Conservation (phyloP, 352 stramenopile genomes). For the Plasmopara muralis region DNA sequence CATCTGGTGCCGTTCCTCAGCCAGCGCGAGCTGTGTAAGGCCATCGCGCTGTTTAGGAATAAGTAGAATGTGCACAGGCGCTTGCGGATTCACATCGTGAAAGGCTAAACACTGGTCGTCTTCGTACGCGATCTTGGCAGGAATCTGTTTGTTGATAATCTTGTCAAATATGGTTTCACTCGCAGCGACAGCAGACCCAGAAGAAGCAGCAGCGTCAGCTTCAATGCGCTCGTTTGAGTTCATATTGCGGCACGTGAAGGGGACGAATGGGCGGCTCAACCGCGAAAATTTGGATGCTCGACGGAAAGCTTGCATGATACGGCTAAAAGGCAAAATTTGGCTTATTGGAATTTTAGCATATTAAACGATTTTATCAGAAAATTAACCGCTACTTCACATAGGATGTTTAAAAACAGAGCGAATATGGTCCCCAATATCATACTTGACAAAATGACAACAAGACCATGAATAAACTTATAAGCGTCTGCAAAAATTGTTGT, state of each 20-base stretch:
- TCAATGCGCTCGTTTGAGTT: constrained; percentile 59
- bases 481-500: no score
- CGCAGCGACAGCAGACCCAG: constrained; percentile 31
- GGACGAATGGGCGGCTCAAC: constrained; percentile 7
- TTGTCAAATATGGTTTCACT: constrained; percentile 97
- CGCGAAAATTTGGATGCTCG: constrained; percentile 1
- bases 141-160: constrained; percentile 93
- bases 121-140: constrained; percentile 93
- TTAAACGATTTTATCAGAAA: no score
- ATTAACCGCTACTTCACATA: no score
- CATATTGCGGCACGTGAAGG: constrained; percentile 28
- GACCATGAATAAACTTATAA: no score
- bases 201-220: constrained; percentile 40
- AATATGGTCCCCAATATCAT: no score
- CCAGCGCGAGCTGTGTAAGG: constrained; percentile 88
- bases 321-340: no score
- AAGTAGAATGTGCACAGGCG: constrained; percentile 94
- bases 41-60: constrained; percentile 95
- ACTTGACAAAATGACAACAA: no score
- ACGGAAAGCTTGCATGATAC: constrained; percentile 9
- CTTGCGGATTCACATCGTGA: constrained; percentile 95
- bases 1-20: constrained; percentile 88
- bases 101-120: constrained; percentile 96
- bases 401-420: no score
- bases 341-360: no score